phyloP scores from a whole-genome alignment of 2,329 filamentous ascomycete genomes.

The Aspergillus aculeatus region DNA sequence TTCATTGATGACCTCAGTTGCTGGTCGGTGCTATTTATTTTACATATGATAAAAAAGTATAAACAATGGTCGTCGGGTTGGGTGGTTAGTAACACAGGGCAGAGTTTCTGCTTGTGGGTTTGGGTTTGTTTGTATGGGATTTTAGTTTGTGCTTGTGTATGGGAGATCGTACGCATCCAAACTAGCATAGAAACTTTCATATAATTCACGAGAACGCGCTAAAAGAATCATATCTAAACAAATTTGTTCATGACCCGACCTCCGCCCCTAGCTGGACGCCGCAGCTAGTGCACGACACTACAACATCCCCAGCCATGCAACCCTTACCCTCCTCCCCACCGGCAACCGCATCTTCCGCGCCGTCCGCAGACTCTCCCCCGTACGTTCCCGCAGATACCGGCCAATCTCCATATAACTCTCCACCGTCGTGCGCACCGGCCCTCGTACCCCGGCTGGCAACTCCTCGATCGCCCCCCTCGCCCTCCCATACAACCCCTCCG shows the following conservation, averaged over 20 bases:
- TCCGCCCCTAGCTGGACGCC: too few species aligned
- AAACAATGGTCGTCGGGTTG: not conserved
- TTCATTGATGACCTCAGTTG: not conserved
- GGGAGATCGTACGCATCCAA: too few species aligned
- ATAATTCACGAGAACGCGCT: too few species aligned
- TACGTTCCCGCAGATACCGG: not conserved
- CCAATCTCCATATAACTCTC: constrained; percentile 78
- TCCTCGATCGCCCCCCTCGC: constrained; percentile 59
- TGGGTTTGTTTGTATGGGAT: too few species aligned
- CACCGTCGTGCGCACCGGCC: constrained; percentile 66
- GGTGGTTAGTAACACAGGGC: too few species aligned
- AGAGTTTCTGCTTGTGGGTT: not conserved
- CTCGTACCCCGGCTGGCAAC: constrained; percentile 60
- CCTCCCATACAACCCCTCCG: constrained; percentile 59
- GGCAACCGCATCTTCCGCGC: not conserved
- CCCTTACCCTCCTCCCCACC: not conserved
- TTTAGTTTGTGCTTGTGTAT: too few species aligned
- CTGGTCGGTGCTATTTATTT: not conserved
- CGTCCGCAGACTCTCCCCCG: not conserved
- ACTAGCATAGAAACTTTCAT: too few species aligned
- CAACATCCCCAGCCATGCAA: constrained; percentile 1
- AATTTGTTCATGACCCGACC: too few species aligned
- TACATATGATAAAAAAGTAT: not conserved
- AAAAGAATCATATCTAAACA: too few species aligned
- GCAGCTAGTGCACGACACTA: not conserved